Evolutionary conservation across 352 stramenopile genomes (phyloP).

Genomic region (Nothophytophthora sp.): DNA sequence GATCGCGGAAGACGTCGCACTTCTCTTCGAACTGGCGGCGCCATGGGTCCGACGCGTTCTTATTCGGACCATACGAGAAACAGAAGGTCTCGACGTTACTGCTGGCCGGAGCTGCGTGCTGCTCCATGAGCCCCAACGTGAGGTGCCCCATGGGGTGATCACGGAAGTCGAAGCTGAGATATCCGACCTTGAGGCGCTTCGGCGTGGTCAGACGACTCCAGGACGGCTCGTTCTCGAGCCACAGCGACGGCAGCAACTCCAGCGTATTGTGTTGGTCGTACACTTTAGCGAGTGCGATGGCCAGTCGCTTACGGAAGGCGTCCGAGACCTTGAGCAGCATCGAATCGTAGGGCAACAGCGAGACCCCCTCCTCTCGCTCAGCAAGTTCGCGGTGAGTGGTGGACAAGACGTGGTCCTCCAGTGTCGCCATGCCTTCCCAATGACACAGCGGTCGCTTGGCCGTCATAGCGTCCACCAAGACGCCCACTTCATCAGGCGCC

Average conservation of each 20-base stretch:
- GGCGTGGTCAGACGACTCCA: conserved; percentile 20
- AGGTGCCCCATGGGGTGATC: conserved; percentile 93
- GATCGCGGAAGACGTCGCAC: conserved; percentile 90
- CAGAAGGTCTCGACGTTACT: conserved; percentile 90
- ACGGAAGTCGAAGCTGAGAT: conserved; percentile 91
- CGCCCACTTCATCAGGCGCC: conserved; percentile 29
- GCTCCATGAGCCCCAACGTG: conserved; percentile 91
- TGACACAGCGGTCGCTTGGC: conserved; percentile 55
- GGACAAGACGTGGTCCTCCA: conserved; percentile 46
- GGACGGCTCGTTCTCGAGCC: conserved; percentile 63
- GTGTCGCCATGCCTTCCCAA: conserved; percentile 50
- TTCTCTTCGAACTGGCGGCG: conserved; percentile 79
- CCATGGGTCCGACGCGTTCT: conserved; percentile 85
- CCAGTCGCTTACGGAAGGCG: conserved; percentile 45
- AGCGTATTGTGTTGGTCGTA: conserved; percentile 47
- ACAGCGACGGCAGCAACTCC: conserved; percentile 56
- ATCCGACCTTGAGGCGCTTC: conserved; percentile 83
- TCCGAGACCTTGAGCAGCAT: conserved; percentile 62
- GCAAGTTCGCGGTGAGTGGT: conserved; percentile 25
- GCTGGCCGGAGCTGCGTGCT: conserved; percentile 90
- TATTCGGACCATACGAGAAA: conserved; percentile 81
- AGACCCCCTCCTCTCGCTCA: conserved; percentile 1
- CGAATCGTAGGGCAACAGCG: conserved; percentile 73
- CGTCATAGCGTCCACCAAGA: conserved; percentile 53
- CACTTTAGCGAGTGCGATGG: conserved; percentile 19